Base-by-base conservation (phyloP, 1,284 basidiomycete species). In the Gomphus sp. region DNA sequence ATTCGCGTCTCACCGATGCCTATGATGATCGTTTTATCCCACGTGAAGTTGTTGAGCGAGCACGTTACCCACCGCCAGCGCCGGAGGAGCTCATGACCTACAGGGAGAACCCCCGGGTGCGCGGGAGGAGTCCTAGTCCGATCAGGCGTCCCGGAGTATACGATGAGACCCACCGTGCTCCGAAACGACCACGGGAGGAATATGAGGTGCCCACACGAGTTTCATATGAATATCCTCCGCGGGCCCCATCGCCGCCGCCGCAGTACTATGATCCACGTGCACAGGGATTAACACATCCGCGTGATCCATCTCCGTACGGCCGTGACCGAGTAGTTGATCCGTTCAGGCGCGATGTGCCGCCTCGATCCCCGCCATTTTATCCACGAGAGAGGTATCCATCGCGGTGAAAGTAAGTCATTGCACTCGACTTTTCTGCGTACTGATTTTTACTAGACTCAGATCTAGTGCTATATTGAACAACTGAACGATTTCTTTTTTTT, bases 51-150 rank as follows among this genome's bases (percentile, higher is more conserved):
- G 67, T 71, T 41, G 73, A 71, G 8, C 63, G 68, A 37, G 66
- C 63, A 22, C 39, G 62, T 33, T 69, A 67, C 37, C 64, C 31
- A 61, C 66, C 66, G 16, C 64, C 60, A 33, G 56, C 68, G 60
- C 60, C 64, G 65, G 64, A 71, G 63, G 57, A 66, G 61, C 54
- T 67, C 60, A 54, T 63, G 64, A 62, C 65, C 3, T 66, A 67
- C 34, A 68, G 69, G 14, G 52, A 63, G 4, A 72, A 72, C 47
- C 54, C 64, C 2, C 67, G 74, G 12, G 66, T 75, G 18, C 65
- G 75, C 10, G 67, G 59, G 25, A 65, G 75, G 33, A 76, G 74
- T 58, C 69, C 71, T 3, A 76, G 71, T 64, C 73, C 73, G 60
- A 61, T 45, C 37, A 58, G 65, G 39, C 55, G 68, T n/a, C 55